Percentiles rank a stretch among this genome's conserved stretches.
Evolutionary conservation across 495 filamentous ascomycete species (phyloP).

Genomic region (Penicillium coffeae): DNA sequence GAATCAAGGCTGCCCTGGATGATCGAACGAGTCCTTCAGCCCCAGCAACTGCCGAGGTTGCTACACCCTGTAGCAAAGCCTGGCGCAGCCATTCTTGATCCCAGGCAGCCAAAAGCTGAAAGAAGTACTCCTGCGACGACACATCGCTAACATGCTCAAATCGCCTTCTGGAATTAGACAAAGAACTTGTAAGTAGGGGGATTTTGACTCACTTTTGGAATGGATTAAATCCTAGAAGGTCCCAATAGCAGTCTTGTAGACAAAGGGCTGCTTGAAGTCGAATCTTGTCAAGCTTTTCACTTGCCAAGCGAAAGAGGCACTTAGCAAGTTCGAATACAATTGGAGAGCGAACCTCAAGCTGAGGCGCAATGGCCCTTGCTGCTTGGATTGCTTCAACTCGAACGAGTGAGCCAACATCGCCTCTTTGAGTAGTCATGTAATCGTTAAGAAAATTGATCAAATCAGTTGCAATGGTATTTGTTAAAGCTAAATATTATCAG

Average conservation of each 20-base stretch:
- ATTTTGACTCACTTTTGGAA: constrained; percentile 28
- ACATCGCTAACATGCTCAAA: constrained; percentile 46
- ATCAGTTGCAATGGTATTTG: constrained; percentile 26
- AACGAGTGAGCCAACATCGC: constrained; percentile 84
- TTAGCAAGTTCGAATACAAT: constrained; percentile 30
- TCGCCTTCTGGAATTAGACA: constrained; percentile 31
- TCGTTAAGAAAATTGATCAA: constrained; percentile 64
- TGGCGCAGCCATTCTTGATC: constrained; percentile 35
- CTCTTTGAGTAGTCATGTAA: constrained; percentile 80
- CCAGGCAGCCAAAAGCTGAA: constrained; percentile 38
- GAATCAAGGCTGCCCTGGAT: constrained; percentile 64
- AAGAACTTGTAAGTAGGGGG: neutral
- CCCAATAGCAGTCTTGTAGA: constrained; percentile 39
- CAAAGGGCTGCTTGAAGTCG: constrained; percentile 61
- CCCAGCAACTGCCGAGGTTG: constrained; percentile 78
- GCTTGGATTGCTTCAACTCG: constrained; percentile 72
- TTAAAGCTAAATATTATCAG: constrained; percentile 24
- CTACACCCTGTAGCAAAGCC: constrained; percentile 65
- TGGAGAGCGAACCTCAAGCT: constrained; percentile 7
- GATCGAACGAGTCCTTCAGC: constrained; percentile 76
- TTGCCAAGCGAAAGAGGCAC: constrained; percentile 63
- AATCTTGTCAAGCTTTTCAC: constrained; percentile 87
- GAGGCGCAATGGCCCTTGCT: constrained; percentile 30
- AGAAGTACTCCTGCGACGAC: constrained; percentile 41
- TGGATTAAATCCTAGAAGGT: constrained; percentile 28